A percentile compares a stretch with the other conserved stretches of the same genome.
phyloP scores from a whole-genome alignment of 768 basidiomycete species.

The Macrolepiota albuminosa region DNA sequence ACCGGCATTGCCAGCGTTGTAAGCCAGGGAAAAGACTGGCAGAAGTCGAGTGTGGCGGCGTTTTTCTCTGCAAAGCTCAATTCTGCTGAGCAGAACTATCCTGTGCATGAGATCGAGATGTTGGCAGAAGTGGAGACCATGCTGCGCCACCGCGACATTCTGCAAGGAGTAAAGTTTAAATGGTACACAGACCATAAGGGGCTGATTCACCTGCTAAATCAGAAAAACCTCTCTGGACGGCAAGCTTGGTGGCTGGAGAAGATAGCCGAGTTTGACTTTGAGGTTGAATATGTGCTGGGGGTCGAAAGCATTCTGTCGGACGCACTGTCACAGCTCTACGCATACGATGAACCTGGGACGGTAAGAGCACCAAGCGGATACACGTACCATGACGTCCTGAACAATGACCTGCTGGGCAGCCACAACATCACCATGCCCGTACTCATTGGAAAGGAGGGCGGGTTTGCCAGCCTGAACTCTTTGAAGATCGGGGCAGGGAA shows the following conservation, averaged over 20 bases:
- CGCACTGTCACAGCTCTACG: background rate
- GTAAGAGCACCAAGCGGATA: background rate
- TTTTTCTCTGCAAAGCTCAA: background rate
- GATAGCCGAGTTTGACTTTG: background rate
- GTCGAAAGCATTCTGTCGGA: background rate
- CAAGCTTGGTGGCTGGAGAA: background rate
- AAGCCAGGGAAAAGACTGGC: background rate
- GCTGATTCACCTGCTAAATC: background rate
- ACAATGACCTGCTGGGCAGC: background rate
- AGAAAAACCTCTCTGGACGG: background rate
- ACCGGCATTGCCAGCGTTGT: background rate
- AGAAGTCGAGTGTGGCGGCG: background rate
- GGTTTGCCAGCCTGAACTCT: too few relatives aligned
- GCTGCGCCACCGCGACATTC: background rate
- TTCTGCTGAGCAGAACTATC: background rate
- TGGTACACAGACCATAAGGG: background rate
- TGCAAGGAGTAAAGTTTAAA: background rate
- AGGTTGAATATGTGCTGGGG: background rate
- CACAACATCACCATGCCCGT: background rate
- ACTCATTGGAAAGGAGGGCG: background rate
- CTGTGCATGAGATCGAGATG: background rate
- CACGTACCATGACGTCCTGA: background rate
- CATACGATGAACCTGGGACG: background rate
- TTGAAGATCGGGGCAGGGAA: too few relatives aligned
- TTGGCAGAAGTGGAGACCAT: background rate